A percentile compares a stretch with the other conserved stretches of the same genome.
These are phyloP conservation scores for Babesia bigemina DNA, from an alignment of 169 alveolate species.

Conservation along the genomic window DNA sequence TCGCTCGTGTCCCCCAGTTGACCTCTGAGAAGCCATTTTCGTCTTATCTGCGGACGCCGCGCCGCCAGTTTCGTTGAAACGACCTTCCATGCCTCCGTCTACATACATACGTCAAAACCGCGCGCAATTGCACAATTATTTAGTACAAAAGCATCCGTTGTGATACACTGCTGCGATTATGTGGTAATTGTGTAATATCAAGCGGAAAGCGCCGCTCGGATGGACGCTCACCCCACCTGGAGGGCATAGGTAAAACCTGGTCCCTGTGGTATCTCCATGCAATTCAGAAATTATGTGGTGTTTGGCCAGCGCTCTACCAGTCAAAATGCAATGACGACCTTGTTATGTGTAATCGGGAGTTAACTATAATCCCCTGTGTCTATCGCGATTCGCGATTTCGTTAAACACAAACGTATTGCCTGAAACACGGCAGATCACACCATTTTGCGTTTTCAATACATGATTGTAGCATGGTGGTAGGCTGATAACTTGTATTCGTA, in stretches of 20 bases:
- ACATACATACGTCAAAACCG: background rate
- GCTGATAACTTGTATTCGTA: too few species aligned
- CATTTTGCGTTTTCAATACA: too few species aligned
- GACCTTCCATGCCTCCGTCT: slow-evolving; percentile 23
- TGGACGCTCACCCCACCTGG: slow-evolving; percentile 9
- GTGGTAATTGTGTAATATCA: background rate
- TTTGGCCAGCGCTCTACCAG: too few species aligned
- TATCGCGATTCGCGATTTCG: too few species aligned
- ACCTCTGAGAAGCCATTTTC: slow-evolving; percentile 6
- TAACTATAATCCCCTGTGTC: too few species aligned
- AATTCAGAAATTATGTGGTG: background rate
- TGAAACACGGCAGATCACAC: too few species aligned
- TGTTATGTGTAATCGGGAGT: too few species aligned
- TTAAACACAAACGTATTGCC: too few species aligned
- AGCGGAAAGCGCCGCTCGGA: background rate
- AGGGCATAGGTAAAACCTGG: background rate
- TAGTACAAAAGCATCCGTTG: background rate
- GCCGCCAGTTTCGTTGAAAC: background rate
- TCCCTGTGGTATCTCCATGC: background rate
- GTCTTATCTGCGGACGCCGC: slow-evolving; percentile 5
- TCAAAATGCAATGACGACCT: too few species aligned
- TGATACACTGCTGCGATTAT: background rate
- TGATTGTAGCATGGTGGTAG: too few species aligned
- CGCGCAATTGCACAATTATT: background rate
- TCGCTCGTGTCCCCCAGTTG: background rate